Evolutionary conservation across 768 basidiomycete species (phyloP).

Genomic region (Leccinum incarnatum): DNA sequence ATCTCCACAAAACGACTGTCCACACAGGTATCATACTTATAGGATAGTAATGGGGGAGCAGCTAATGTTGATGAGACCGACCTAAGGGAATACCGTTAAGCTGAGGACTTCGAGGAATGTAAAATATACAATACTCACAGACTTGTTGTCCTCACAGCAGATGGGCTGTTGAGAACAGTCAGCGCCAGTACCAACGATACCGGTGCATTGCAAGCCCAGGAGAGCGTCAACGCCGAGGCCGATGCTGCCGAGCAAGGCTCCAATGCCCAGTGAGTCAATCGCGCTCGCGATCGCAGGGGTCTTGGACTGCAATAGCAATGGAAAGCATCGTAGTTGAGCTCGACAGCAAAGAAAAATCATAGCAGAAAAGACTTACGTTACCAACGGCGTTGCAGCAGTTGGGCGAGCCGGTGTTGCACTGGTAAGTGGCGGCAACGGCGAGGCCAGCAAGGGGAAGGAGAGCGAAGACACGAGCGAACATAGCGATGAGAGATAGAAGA

Average conservation of each 20-base stretch:
- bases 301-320: too few relatives aligned
- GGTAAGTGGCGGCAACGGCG: not conserved
- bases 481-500: not conserved
- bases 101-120: not conserved
- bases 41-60: not conserved
- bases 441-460: not conserved
- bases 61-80: not conserved
- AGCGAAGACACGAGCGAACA: not conserved
- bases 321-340: not conserved
- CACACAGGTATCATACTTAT: too few relatives aligned
- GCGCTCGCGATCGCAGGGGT: not conserved
- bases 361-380: not conserved
- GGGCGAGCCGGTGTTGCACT: not conserved
- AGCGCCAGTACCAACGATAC: not conserved
- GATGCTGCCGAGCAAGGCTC: not conserved
- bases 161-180: not conserved
- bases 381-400: not conserved
- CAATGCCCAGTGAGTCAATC: not conserved
- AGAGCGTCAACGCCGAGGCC: not conserved
- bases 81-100: not conserved
- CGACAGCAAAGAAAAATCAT: not conserved
- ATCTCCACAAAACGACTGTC: too few relatives aligned
- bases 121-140: not conserved
- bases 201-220: not conserved
- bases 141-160: not conserved